Conservation (phyloP, 2,329 filamentous ascomycete genomes). For the Bertia moriformis region DNA sequence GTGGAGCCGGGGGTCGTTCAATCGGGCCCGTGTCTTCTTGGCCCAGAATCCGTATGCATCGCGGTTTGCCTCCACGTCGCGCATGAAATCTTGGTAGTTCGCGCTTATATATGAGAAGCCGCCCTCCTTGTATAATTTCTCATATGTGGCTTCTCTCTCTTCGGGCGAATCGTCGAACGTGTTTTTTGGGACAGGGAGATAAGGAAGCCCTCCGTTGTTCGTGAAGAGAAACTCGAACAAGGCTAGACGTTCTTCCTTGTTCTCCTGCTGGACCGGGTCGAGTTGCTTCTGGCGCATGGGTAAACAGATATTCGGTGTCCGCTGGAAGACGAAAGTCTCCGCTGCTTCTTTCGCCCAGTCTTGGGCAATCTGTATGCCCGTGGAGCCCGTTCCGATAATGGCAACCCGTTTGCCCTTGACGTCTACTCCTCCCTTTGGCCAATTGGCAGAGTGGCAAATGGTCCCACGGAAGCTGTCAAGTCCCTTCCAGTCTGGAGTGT, state of each 20-base stretch:
- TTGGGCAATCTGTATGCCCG: slow-evolving; percentile 50
- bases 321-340: slow-evolving; percentile 44
- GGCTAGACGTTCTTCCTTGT: slow-evolving; percentile 27
- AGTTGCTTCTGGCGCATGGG: slow-evolving; percentile 40
- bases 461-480: slow-evolving; percentile 43
- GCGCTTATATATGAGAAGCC: slow-evolving; percentile 40
- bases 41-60: slow-evolving; percentile 39
- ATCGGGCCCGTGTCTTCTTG: slow-evolving; percentile 30
- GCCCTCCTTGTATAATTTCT: slow-evolving; percentile 31
- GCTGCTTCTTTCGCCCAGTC: slow-evolving; percentile 37
- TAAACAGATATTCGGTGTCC: slow-evolving; percentile 50
- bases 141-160: slow-evolving; percentile 30
- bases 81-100: slow-evolving; percentile 35
- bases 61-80: slow-evolving; percentile 29
- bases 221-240: slow-evolving; percentile 36
- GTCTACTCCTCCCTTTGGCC: slow-evolving; percentile 41
- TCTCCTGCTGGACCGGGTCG: slow-evolving; percentile 32
- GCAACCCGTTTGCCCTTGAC: slow-evolving; percentile 42
- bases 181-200: slow-evolving; percentile 35
- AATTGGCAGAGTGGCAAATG: slow-evolving; percentile 44
- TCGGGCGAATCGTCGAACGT: slow-evolving; percentile 37
- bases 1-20: slow-evolving; percentile 29
- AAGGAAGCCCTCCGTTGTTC: slow-evolving; percentile 43
- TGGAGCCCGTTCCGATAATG: slow-evolving; percentile 50
- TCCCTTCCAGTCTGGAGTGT: slow-evolving; percentile 44